These are phyloP conservation scores for Paraconiothyrium brasiliense DNA, from an alignment of 2,329 filamentous ascomycete genomes.

Conservation along the genomic window DNA sequence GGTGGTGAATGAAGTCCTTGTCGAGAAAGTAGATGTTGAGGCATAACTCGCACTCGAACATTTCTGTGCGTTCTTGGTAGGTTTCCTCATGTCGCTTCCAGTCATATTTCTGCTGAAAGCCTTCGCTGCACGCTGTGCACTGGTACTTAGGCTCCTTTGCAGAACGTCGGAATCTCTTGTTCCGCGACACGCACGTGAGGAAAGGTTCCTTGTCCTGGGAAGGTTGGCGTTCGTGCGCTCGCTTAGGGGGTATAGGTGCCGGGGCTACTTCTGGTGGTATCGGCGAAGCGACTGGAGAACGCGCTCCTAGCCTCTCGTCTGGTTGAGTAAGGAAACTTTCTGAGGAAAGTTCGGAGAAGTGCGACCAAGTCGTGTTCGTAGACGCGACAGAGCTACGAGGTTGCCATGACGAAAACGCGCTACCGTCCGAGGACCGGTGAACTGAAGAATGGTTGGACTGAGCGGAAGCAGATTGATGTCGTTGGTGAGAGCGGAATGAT, in stretches of 20 bases:
- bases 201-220: constrained; percentile 34
- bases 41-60: constrained; percentile 71
- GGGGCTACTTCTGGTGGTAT: constrained; percentile 16
- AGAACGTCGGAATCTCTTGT: constrained; percentile 31
- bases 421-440: constrained; percentile 29
- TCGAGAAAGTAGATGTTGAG: constrained; percentile 71
- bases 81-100: constrained; percentile 75
- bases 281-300: constrained; percentile 11
- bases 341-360: constrained; percentile 24
- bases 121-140: constrained; percentile 63
- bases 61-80: constrained; percentile 71
- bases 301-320: constrained; percentile 18
- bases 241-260: constrained; percentile 13
- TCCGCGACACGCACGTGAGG: constrained; percentile 40
- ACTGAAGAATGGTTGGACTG: constrained; percentile 29
- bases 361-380: constrained; percentile 33
- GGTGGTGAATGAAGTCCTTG: constrained; percentile 72
- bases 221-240: constrained; percentile 19
- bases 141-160: constrained; percentile 39
- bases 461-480: constrained; percentile 31
- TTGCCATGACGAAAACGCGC: constrained; percentile 30
- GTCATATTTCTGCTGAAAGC: constrained; percentile 72
- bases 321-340: constrained; percentile 26
- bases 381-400: constrained; percentile 34
- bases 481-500: constrained; percentile 21